Conservation (phyloP, 208 protist genomes). For the Angomonas deanei region DNA sequence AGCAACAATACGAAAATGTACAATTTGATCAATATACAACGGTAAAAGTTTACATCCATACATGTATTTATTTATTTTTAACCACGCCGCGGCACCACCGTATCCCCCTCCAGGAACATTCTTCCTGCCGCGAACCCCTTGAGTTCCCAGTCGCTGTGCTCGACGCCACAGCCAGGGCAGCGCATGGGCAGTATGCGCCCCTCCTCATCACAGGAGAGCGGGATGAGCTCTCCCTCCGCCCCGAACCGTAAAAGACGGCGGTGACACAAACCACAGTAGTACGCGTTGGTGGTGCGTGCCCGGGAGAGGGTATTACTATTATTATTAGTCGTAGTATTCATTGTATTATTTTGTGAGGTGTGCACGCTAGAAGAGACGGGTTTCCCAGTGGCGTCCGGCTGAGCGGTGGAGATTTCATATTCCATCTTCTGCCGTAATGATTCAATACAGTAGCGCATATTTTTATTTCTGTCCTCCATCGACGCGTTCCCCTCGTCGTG, state of each 20-base stretch:
- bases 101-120: too few relatives aligned
- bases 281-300: background rate
- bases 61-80: background rate
- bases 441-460: background rate
- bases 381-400: background rate
- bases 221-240: slow-evolving; percentile 68
- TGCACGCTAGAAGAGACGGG: background rate
- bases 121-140: too few relatives aligned
- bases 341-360: too few relatives aligned
- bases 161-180: slow-evolving; percentile 71
- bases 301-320: too few relatives aligned
- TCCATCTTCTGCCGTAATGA: background rate
- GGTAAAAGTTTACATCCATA: background rate
- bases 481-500: background rate
- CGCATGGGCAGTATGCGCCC: slow-evolving; percentile 59
- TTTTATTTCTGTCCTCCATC: background rate
- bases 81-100: slow-evolving; percentile 8
- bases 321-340: too few relatives aligned
- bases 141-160: slow-evolving; percentile 65
- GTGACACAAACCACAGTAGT: slow-evolving; percentile 63
- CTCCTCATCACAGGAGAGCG: slow-evolving; percentile 59
- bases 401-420: background rate
- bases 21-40: too few relatives aligned
- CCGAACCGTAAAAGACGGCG: slow-evolving; percentile 70
- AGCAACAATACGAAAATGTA: too few relatives aligned